Conservation (phyloP, 805 yeast species). For the Candida takata region DNA sequence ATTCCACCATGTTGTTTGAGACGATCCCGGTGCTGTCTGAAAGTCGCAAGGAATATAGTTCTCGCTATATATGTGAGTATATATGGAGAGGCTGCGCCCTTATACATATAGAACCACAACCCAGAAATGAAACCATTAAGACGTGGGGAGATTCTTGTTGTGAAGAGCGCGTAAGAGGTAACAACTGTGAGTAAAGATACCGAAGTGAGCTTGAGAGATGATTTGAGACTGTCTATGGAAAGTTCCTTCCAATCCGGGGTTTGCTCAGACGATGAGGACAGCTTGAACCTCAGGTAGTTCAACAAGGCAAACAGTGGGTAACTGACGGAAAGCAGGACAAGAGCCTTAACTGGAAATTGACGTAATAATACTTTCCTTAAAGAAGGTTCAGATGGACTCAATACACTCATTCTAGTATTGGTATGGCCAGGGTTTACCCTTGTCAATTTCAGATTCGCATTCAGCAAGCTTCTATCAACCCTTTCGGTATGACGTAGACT, state of each 20-base stretch:
- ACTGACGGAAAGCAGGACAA: conserved; percentile 1
- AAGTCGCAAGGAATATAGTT: conserved; percentile 5
- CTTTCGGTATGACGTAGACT: conserved; percentile 2
- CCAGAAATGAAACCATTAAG: conserved; percentile 12
- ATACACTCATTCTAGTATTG: conserved; percentile 7
- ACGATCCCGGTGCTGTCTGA: conserved; percentile 8
- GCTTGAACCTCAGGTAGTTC: conserved; percentile 1
- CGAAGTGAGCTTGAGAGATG: conserved; percentile 1
- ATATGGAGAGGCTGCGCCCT: conserved; percentile 1
- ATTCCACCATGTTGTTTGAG: not conserved
- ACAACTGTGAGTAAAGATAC: conserved; percentile 2
- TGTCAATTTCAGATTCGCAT: conserved; percentile 5
- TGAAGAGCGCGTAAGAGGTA: conserved; percentile 10
- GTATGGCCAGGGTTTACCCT: conserved; percentile 10
- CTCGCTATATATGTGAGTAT: conserved; percentile 7
- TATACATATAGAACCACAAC: conserved; percentile 10
- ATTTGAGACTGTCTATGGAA: not conserved
- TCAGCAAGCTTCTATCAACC: conserved; percentile 12
- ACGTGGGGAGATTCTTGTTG: conserved; percentile 6
- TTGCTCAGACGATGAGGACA: not conserved
- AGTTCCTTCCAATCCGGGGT: not conserved
- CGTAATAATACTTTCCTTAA: conserved; percentile 2
- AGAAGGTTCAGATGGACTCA: conserved; percentile 15
- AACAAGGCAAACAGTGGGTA: conserved; percentile 7
- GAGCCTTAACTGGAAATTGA: conserved; percentile 9